Percentiles rank a stretch among this genome's conserved stretches.
phyloP scores from a whole-genome alignment of 148 eudicot species.

The Fallopia convolvulus region DNA sequence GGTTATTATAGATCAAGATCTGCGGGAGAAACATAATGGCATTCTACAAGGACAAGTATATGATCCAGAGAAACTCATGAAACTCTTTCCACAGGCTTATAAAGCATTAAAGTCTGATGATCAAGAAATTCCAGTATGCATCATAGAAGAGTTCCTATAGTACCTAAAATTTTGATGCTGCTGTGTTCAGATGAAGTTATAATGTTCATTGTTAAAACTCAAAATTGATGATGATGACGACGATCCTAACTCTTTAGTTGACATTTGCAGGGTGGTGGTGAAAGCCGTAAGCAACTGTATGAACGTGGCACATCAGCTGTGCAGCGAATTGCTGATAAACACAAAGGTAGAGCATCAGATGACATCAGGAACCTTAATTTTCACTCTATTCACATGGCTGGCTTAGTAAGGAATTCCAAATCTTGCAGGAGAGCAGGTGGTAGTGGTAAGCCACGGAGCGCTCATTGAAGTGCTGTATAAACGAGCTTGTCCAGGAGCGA shows the following conservation, averaged over 20 bases:
- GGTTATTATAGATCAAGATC: conserved; percentile 55
- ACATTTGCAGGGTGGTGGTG: conserved; percentile 83
- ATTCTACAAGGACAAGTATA: conserved; percentile 66
- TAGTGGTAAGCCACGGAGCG: conserved; percentile 82
- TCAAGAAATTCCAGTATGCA: conserved; percentile 62
- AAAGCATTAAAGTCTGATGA: conserved; percentile 48
- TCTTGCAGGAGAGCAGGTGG: conserved; percentile 61
- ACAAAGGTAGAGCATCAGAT: conserved; percentile 41
- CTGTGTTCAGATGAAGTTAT: not conserved
- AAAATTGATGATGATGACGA: not conserved
- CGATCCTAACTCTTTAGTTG: not conserved
- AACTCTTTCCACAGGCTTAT: conserved; percentile 43
- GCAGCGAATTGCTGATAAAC: conserved; percentile 58
- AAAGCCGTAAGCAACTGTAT: conserved; percentile 74
- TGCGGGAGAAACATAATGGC: conserved; percentile 81
- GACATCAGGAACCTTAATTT: not conserved
- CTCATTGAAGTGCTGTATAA: conserved; percentile 48
- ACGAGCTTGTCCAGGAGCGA: conserved; percentile 40
- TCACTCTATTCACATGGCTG: not conserved
- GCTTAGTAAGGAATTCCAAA: not conserved
- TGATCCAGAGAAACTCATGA: conserved; percentile 32
- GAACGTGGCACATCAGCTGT: conserved; percentile 54
- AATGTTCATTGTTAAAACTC: not conserved
- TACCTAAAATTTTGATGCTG: not conserved
- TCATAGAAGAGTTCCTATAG: not conserved